These are phyloP conservation scores for Middelhovenomyces tepae DNA, from an alignment of 805 yeast species.

Conservation along the genomic window DNA sequence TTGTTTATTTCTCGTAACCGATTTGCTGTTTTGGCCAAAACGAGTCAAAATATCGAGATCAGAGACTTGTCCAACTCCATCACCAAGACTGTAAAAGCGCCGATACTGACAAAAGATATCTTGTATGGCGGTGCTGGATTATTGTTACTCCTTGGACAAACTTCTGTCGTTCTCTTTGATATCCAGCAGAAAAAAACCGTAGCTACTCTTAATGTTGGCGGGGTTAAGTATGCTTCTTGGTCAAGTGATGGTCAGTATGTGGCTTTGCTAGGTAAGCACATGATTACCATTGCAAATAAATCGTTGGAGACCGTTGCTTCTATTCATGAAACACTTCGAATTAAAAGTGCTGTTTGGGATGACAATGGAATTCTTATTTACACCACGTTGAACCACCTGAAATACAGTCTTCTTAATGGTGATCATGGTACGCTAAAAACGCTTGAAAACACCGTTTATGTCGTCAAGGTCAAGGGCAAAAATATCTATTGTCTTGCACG, in stretches of 20 bases:
- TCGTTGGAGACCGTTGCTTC: constrained; percentile 63
- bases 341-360: constrained; percentile 97
- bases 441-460: constrained; percentile 77
- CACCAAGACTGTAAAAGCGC: constrained; percentile 65
- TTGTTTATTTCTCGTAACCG: constrained; percentile 91
- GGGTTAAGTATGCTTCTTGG: constrained; percentile 86
- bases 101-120: constrained; percentile 50
- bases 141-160: constrained; percentile 62
- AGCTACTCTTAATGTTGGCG: constrained; percentile 57
- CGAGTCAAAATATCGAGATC: constrained; percentile 61
- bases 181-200: constrained; percentile 84
- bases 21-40: constrained; percentile 69
- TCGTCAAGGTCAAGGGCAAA: constrained; percentile 60
- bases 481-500: constrained; percentile 77
- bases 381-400: constrained; percentile 92
- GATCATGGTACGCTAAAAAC: constrained; percentile 94
- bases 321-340: constrained; percentile 92
- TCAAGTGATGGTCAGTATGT: constrained; percentile 78
- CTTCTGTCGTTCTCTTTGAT: constrained; percentile 73
- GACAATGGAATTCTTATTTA: constrained; percentile 85
- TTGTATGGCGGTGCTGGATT: constrained; percentile 67
- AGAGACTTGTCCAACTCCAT: constrained; percentile 73
- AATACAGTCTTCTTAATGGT: constrained; percentile 87
- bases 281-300: constrained; percentile 78
- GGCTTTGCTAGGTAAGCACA: constrained; percentile 86